Evolutionary conservation across 768 basidiomycete genomes (phyloP), one percentile per base, ranked within the genome.

Genomic region (Harrya chromipes): DNA sequence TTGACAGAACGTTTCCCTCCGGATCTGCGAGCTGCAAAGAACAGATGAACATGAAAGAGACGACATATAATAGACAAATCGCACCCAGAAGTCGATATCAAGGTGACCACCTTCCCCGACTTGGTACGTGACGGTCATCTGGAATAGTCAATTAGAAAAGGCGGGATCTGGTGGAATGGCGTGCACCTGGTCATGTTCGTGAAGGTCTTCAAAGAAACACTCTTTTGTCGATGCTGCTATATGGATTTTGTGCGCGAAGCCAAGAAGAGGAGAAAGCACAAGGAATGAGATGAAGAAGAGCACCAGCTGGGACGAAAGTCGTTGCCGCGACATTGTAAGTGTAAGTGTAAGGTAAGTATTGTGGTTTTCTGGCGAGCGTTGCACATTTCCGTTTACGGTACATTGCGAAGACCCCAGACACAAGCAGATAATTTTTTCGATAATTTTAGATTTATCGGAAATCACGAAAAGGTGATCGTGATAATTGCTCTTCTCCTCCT

Each of bases 41-140:
- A 49, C 29, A 27, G 39, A 44, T 48, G 39, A 55, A 23, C 2
- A 42, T n/a, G 38, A 12, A 44, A 39, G 16, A 23, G 19, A 34
- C 27, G 26, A 39, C 21, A 24, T n/a, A 24, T 24, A 27, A 13
- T 13, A 2, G 17, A 46, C 9, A 39, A 23, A 64, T 71, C 61
- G 5, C 56, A 95, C 94, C 88, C 87, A 95, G 66, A 98, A 98
- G 70, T 99, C 95, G 52, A 99, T 91, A 70, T 99, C 97, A 43
- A 98, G 71, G 65, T 97, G 90, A 1, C 97, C 95, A 21, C 97
- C 97, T 38, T 91, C 93, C 45, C 92, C 94, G 7, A 98, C 97
- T 78, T 99, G 97, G 67, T 98, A 99, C 34, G 95, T 97, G 43
- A 99, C 90, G 21, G 95, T 95, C 97, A 99, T 98, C 94, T 97